Evolutionary conservation across 805 yeast genomes (phyloP), one percentile per base, ranked within the genome.

Genomic region (Monosporozyma servazzii): DNA sequence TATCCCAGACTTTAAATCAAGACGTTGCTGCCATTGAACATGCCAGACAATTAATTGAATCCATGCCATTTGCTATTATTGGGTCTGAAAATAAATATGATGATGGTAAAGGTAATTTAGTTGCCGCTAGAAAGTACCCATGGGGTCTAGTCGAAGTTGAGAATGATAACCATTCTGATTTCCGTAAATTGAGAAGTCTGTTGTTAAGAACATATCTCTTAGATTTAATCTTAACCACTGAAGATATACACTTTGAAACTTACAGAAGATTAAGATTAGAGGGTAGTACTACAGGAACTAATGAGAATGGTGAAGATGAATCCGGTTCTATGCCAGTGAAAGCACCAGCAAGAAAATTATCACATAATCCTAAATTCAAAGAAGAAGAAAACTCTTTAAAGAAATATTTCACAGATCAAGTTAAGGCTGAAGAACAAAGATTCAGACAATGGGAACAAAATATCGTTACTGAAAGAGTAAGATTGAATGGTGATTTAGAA

Each of bases 371-470:
- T 48, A 86, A 88, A 71, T 93, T 86, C 75, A 85, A 89, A 70
- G 97, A 93, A 71, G 98, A 91, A 69, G 99, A 93, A 71, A 93
- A 88, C 68, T 85, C 90, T 33, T 77, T 93, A 66, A 88, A 93
- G 78, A 85, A 86, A 72, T 86, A 86, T 69, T 93, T 93, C 72
- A 91, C 98, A 9, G 97, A 90, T 70, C 97, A 93, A 74, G 88
- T 93, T 54, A 90, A 91, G 73, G 86, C 86, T 47, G 99, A 93
- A 73, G 99, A 93, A 65, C 95, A 88, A 64, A 80, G 99, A 66
- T 93, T 93, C 71, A 87, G 95, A 75, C 96, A 91, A 75, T 93
- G 99, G 99, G 97, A 90, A 73, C 87, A 89, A 61, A 91, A 93
- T 67, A 88, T 93, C 60, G 93, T 89, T 59, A 88, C 88, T 60